Evolutionary conservation across 2,329 filamentous ascomycete genomes (phyloP).

Genomic region (Cryoendolithus antarcticus): DNA sequence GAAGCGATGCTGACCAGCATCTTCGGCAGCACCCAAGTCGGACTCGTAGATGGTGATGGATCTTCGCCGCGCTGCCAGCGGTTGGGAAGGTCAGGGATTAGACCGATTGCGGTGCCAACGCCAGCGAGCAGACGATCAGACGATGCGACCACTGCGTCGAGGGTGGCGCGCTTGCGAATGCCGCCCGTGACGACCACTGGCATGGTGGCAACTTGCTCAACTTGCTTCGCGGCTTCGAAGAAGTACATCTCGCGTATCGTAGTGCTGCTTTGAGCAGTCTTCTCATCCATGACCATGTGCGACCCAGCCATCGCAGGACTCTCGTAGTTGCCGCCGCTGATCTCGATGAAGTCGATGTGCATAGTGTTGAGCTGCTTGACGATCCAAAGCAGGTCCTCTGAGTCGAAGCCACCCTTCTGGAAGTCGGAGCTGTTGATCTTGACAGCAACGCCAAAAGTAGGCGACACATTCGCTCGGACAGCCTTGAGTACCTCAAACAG

Average conservation of each 20-base stretch:
- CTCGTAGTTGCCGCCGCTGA: constrained; percentile 8
- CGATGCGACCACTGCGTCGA: constrained; percentile 5
- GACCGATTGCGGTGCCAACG: constrained; percentile 6
- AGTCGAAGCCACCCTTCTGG: constrained; percentile 7
- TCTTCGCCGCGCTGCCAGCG: constrained; percentile 7
- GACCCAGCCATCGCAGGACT: too few relatives aligned
- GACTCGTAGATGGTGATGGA: neutral
- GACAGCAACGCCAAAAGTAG: constrained; percentile 7
- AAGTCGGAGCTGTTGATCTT: constrained; percentile 10
- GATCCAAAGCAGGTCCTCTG: constrained; percentile 6
- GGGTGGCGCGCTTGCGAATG: constrained; percentile 4
- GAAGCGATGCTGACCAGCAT: neutral
- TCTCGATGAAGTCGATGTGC: constrained; percentile 10
- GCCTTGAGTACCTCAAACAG: constrained; percentile 23
- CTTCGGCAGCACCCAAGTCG: constrained; percentile 3
- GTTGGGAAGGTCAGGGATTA: constrained; percentile 8
- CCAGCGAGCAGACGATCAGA: constrained; percentile 6
- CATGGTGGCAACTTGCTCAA: constrained; percentile 5
- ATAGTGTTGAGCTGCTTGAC: constrained; percentile 6
- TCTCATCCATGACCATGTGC: neutral
- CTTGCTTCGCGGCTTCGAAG: constrained; percentile 6
- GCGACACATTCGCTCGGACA: constrained; percentile 7
- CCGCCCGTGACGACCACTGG: constrained; percentile 10
- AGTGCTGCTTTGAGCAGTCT: constrained; percentile 2
- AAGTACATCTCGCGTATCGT: constrained; percentile 9